Conservation (phyloP, 2,329 filamentous ascomycete genomes). For the Leptographium flavum region DNA sequence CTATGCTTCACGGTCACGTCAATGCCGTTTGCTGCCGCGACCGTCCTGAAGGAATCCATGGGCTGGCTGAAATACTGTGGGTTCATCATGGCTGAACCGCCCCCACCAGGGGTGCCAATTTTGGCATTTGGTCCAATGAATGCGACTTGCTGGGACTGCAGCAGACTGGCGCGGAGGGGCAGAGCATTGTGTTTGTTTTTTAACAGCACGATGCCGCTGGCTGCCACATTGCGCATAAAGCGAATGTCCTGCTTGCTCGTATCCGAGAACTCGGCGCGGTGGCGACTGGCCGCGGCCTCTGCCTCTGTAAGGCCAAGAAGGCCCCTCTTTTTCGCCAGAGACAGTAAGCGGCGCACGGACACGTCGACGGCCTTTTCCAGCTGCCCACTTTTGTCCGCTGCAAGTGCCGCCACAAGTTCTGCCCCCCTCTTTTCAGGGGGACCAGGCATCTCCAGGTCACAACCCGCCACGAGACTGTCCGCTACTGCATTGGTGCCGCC, state of each 20-base stretch:
- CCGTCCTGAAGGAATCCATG: neutral
- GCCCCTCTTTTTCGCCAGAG: neutral
- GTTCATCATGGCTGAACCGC: constrained; percentile 13
- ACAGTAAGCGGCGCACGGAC: neutral
- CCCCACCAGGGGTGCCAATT: constrained; percentile 15
- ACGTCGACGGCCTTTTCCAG: neutral
- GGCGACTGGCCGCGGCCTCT: neutral
- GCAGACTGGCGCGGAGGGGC: neutral
- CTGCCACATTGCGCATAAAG: neutral
- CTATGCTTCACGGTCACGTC: neutral
- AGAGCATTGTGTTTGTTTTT: neutral
- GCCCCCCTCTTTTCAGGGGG: constrained; percentile 5
- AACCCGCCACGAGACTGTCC: constrained; percentile 10
- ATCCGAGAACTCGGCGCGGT: neutral
- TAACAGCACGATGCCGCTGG: neutral
- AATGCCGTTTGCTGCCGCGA: neutral
- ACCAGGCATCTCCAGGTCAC: constrained; percentile 17
- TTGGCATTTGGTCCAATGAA: constrained; percentile 36
- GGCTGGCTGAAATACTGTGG: constrained; percentile 20
- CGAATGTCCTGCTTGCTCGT: neutral
- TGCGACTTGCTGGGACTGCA: constrained; percentile 22
- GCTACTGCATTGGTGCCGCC: constrained; percentile 15
- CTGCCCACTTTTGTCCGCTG: neutral
- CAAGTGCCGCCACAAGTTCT: neutral
- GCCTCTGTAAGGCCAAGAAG: neutral